Percentiles rank a stretch among this genome's conserved stretches.
Conservation (phyloP, 768 basidiomycete species). For the Leccinellum rugosiceps region DNA sequence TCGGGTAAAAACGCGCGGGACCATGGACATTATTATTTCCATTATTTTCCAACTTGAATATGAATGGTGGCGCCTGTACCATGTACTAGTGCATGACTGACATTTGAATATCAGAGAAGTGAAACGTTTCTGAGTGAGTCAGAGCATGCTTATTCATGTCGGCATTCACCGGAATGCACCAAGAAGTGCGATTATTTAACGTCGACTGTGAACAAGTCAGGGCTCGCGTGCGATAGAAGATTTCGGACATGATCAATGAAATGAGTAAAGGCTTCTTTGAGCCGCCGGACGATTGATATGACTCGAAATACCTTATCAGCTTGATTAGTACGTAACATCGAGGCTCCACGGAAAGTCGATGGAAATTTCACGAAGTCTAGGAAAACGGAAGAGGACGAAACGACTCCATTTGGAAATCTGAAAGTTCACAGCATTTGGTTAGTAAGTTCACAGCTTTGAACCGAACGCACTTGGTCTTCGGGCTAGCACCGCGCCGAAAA, state of each 20-base stretch:
- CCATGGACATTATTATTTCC: not conserved
- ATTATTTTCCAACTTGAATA: not conserved
- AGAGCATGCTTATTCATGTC: not conserved
- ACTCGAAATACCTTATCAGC: conserved; percentile 18
- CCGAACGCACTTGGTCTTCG: conserved; percentile 1
- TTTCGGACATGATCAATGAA: conserved; percentile 4
- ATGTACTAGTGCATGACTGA: not conserved
- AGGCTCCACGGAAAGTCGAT: not conserved
- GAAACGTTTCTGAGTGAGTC: not conserved
- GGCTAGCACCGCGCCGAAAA: not conserved
- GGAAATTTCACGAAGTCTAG: not conserved
- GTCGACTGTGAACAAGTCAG: conserved; percentile 13
- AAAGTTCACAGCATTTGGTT: conserved; percentile 2
- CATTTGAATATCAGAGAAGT: not conserved
- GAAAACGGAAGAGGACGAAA: not conserved
- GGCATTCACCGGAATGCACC: conserved; percentile 1
- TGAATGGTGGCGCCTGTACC: not conserved
- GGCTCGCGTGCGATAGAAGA: not conserved
- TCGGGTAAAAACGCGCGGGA: conserved; percentile 1
- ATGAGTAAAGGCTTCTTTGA: conserved; percentile 6
- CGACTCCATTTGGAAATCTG: conserved; percentile 2
- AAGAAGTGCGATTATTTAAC: conserved; percentile 8
- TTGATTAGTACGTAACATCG: not conserved
- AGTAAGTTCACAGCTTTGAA: conserved; percentile 2
- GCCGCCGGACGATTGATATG: conserved; percentile 12